These are phyloP conservation scores for Ophiognomonia clavigignenti-juglandacearum DNA, from an alignment of 2,329 filamentous ascomycete species.

Conservation along the genomic window DNA sequence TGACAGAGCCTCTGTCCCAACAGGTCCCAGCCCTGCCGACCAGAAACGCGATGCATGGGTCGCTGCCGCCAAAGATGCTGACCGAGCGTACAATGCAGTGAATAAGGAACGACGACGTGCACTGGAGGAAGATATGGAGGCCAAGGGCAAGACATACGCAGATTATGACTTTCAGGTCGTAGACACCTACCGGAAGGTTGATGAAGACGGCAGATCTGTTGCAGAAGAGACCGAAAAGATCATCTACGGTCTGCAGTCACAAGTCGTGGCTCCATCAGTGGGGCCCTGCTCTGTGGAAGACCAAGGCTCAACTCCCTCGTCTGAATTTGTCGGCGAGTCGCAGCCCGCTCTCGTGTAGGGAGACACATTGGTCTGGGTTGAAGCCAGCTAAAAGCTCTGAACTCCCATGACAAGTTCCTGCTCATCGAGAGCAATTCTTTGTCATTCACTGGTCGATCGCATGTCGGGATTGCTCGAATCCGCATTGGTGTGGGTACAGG, in stretches of 20 bases:
- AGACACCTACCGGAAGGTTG: not conserved
- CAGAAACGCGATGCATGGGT: not conserved
- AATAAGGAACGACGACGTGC: too few species aligned
- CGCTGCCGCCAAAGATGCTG: not conserved
- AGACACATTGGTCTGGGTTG: too few species aligned
- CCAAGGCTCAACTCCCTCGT: too few species aligned
- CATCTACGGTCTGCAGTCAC: not conserved
- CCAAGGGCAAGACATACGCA: not conserved
- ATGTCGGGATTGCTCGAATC: too few species aligned
- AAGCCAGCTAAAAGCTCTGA: too few species aligned
- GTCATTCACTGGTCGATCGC: too few species aligned
- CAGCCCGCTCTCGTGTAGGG: too few species aligned
- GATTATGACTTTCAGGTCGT: not conserved
- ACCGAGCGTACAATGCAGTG: not conserved
- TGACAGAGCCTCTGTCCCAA: too few species aligned
- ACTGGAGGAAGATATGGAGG: not conserved
- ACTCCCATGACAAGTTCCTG: too few species aligned
- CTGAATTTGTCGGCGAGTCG: too few species aligned
- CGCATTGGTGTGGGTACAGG: too few species aligned
- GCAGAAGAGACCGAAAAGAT: not conserved
- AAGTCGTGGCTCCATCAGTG: not conserved
- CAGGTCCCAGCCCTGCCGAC: not conserved
- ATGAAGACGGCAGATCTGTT: not conserved
- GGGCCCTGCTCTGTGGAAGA: not conserved
- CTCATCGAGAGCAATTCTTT: too few species aligned